phyloP scores from a whole-genome alignment of 306 rosid species.

The Cyclanthera cordifolia region DNA sequence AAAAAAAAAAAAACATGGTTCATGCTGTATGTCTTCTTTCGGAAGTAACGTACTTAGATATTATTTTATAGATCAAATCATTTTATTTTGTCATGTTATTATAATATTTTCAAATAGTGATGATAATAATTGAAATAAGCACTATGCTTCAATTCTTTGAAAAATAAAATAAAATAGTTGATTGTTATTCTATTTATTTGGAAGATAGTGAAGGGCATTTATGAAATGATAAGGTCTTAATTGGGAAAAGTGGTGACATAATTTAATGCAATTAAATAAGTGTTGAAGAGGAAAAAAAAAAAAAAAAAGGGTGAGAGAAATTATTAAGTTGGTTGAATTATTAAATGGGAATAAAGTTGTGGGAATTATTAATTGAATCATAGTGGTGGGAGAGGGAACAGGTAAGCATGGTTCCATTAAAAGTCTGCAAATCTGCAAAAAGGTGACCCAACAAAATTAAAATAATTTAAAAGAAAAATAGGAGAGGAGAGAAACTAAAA shows the following conservation, averaged over 20 bases:
- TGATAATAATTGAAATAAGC: not conserved
- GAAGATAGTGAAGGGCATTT: not conserved
- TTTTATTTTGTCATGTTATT: not conserved
- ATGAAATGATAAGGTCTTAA: conserved; percentile 2
- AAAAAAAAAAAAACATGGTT: not conserved
- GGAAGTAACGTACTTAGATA: not conserved
- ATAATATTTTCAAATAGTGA: no score
- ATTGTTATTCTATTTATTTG: conserved; percentile 10
- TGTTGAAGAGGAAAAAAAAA: not conserved
- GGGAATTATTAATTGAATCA: conserved; percentile 10
- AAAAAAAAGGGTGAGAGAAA: not conserved
- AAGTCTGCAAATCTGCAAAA: conserved; percentile 10
- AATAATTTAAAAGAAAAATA: not conserved
- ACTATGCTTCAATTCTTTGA: not conserved
- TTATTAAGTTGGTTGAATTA: conserved; percentile 10
- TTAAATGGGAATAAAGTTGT: conserved; percentile 10
- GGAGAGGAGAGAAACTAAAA: no score
- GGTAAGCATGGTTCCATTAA: conserved; percentile 14
- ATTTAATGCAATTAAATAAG: not conserved
- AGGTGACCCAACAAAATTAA: not conserved
- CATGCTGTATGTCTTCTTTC: not conserved
- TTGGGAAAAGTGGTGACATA: conserved; percentile 12
- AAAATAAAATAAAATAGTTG: not conserved
- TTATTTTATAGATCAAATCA: not conserved
- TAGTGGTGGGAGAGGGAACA: conserved; percentile 15